Evolutionary conservation across 2,329 filamentous ascomycete species (phyloP), one percentile per base, ranked within the genome.

Genomic region (Cladosporium sp.): DNA sequence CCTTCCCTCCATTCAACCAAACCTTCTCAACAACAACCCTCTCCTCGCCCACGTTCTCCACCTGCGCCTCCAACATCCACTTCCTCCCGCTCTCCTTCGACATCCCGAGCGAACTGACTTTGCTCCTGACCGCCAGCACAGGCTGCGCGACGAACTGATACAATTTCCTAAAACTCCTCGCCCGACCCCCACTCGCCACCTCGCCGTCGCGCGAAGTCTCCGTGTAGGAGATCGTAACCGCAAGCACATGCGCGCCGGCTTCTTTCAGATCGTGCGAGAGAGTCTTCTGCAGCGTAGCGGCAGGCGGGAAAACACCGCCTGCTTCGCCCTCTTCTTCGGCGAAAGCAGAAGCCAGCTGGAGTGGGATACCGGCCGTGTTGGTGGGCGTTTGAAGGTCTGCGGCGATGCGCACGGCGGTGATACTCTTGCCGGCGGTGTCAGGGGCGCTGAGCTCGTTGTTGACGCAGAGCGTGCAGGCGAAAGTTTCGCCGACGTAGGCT

Each of bases 131-230:
- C 68, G 93, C 92, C 70, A 99, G 82, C 67, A 93, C 91, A 46
- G 92, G 88, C 81, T 96, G 94, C 75, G 93, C 95, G 64, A 96
- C 89, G 75, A 99, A 99, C 77, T 98, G 95, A 78, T 98, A 99
- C 67, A 99, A 81, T 80, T 98, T 98, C 70, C 94, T 84, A 76
- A 98, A 98, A 11, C 92, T 96, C 66, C 95, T 84, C 43, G 91
- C 89, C 58, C 92, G 86, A 5, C 84, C 85, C 64, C 83, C 82
- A 2, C 82, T 83, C 25, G 83, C 83, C 68, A 80, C 76, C 32
- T 75, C 74, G 0, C 75, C 74, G 32, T 74, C 77, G 61, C 76
- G 76, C 34, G 74, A 73, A 0, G 91, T 93, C 79, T 98, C 94
- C 63, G 93, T 96, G 79, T 98, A 98, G 70, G 90, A 94, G 66